Evolutionary conservation across 495 filamentous ascomycete species (phyloP), one percentile per base, ranked within the genome.

Genomic region (Penicillium fimorum): DNA sequence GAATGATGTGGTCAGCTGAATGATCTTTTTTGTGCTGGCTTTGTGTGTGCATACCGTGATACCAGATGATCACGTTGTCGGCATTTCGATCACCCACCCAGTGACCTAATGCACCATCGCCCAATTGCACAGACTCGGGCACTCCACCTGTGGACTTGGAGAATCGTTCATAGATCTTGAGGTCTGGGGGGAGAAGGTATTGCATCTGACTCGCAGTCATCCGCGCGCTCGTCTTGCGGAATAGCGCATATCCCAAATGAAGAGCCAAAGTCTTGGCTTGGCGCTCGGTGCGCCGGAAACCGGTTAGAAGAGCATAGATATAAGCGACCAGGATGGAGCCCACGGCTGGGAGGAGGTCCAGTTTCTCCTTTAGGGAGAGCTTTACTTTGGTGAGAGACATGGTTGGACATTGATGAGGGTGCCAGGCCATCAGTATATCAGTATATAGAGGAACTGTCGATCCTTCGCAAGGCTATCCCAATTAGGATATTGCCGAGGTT

Each of bases 81-180:
- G 83, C 81, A 55, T 72, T 70, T 33, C 67, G 69, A 44, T 76
- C 66, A 0, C 85, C 85, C 6, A 87, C 56, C 85, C 85, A 87
- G 58, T 84, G 81, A 12, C 81, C 83, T 51, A 72, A 63, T 0
- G 76, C 78, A n/a, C 82, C 83, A 42, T 79, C 65, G 32, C 70
- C 67, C 24, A 87, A 69, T 2, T 79, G 71, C 29, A 82, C 77
- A 11, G 72, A 77, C 5, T 80, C 66, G 0, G 81, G 73, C 5
- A 67, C 55, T 44, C 79, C 64, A 41, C 70, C 67, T 10, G 69
- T 61, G 33, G 74, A 60, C 62, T 80, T 78, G 38, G 74, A 69
- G 35, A 75, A 76, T 1, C 53, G 59, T 18, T 75, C 57, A 59
- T 88, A 88, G 20, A 72, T 67, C 25, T 74, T 72, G 56, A 80